phyloP scores from a whole-genome alignment of 257 asterid species.

The Lantana camara region DNA sequence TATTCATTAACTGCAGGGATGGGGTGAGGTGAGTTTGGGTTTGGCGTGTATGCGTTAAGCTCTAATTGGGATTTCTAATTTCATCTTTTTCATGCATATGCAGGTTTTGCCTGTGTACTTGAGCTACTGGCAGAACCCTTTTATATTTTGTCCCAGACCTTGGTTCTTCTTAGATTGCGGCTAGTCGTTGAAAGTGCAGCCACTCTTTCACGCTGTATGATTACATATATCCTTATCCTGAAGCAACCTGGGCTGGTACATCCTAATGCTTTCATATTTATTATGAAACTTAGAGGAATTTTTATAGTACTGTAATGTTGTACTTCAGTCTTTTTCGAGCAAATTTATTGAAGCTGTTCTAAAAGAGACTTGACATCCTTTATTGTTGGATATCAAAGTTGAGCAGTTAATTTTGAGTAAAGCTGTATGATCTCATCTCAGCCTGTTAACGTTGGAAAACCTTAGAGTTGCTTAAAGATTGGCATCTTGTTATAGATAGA shows the following conservation, averaged over 20 bases:
- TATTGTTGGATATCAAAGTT: no score
- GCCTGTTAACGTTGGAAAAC: conserved; percentile 17
- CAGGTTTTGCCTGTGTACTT: conserved; percentile 91
- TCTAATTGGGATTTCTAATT: conserved; percentile 10
- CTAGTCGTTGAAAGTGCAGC: conserved; percentile 78
- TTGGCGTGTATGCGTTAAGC: neutral
- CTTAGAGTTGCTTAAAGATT: conserved; percentile 4
- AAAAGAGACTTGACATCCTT: no score
- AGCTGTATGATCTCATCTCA: neutral
- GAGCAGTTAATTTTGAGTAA: neutral
- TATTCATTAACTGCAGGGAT: no score
- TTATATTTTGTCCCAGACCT: conserved; percentile 85
- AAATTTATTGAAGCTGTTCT: no score
- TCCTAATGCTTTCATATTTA: conserved; percentile 5
- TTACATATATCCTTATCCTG: conserved; percentile 72
- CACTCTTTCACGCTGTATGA: conserved; percentile 77
- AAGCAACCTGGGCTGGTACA: conserved; percentile 68
- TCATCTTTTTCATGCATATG: conserved; percentile 19
- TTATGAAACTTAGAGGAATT: neutral
- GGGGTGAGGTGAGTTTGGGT: conserved; percentile 5
- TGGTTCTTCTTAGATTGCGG: conserved; percentile 84
- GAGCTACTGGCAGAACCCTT: conserved; percentile 96
- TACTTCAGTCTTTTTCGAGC: neutral
- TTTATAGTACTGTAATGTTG: neutral
- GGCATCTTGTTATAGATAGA: conserved; percentile 4